These are phyloP conservation scores for Sphaerobolus stellatus DNA, from an alignment of 1,284 basidiomycete genomes.

Conservation along the genomic window DNA sequence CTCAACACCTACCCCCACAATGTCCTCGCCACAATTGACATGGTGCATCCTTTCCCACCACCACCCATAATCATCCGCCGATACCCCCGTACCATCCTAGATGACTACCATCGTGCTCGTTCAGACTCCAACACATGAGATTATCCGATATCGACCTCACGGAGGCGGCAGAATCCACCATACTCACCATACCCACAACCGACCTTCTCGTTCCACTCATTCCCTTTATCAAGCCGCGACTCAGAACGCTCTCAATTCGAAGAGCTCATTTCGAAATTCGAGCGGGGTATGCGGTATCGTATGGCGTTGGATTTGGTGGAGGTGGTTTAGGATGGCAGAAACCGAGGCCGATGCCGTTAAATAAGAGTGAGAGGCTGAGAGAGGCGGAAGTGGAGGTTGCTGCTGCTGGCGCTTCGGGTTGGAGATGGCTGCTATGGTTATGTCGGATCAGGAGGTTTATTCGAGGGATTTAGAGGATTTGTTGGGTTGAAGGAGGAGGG, in stretches of 20 bases:
- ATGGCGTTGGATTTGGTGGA: neutral
- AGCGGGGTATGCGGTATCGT: constrained; percentile 11
- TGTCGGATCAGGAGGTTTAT: neutral
- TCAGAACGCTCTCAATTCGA: constrained; percentile 5
- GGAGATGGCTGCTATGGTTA: neutral
- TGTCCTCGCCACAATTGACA: constrained; percentile 57
- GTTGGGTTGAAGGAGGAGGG: constrained; percentile 9
- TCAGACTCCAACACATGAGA: neutral
- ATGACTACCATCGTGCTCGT: neutral
- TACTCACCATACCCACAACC: too few species aligned
- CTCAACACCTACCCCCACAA: constrained; percentile 71
- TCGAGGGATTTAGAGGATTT: constrained; percentile 6
- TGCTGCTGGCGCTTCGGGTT: neutral
- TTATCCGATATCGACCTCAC: neutral
- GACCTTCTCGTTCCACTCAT: too few species aligned
- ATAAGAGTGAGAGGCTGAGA: constrained; percentile 3
- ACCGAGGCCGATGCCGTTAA: constrained; percentile 6
- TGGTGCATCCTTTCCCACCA: constrained; percentile 69
- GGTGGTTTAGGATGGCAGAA: neutral
- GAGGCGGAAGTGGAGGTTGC: constrained; percentile 8
- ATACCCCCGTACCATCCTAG: neutral
- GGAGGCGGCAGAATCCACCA: too few species aligned
- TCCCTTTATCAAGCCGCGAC: too few species aligned
- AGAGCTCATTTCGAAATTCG: neutral
- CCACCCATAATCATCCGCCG: constrained; percentile 40